Evolutionary conservation across 345 rosid species (phyloP), one percentile per base, ranked within the genome.

Genomic region (Syzygium aqueum): DNA sequence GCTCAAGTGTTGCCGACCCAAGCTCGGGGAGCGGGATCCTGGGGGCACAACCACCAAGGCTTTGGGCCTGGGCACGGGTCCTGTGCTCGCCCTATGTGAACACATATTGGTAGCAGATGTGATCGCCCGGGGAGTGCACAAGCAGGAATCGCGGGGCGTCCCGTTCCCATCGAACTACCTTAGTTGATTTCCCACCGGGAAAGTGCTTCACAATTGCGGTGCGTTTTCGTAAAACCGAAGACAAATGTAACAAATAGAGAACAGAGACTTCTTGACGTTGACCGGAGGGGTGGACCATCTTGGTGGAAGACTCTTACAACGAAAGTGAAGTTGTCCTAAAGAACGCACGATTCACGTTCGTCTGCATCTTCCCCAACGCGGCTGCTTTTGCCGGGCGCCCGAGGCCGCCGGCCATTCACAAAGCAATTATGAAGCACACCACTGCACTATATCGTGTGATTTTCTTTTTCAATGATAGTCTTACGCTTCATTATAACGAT

Each of bases 401-500:
- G 63, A 56, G 4, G 61, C n/a, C 23, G 13, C 37, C 37, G 37
- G 37, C 63, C n/a, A 23, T 2, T 9, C n/a, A 23, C 63, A 57
- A 57, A 23, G 25, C 25, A 25, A 57, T 16, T 15, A 33, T 67
- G 8, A 33, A 67, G 46, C 9, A 33, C 23, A 0, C 19, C 12
- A 17, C 78, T 1, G 2, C 12, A 17, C 78, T 4, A 2, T 8
- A 4, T 33, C 46, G 17, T n/a, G 27, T 13, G 13, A 61, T 61
- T 61, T 51, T 61, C 6, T 6, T 3, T 27, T 27, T 61, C 13
- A 0, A n/a, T 3, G 33, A 15, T 3, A n/a, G 33, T n/a, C 33
- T 61, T n/a, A 1, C 0, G 0, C 30, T 27, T 0, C n/a, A 13
- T 61, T 61, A 61, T 61, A n/a, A n/a, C 19, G 4, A 61, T n/a